These are phyloP conservation scores for Salix arbutifolia DNA, from an alignment of 345 rosid species.

Conservation along the genomic window DNA sequence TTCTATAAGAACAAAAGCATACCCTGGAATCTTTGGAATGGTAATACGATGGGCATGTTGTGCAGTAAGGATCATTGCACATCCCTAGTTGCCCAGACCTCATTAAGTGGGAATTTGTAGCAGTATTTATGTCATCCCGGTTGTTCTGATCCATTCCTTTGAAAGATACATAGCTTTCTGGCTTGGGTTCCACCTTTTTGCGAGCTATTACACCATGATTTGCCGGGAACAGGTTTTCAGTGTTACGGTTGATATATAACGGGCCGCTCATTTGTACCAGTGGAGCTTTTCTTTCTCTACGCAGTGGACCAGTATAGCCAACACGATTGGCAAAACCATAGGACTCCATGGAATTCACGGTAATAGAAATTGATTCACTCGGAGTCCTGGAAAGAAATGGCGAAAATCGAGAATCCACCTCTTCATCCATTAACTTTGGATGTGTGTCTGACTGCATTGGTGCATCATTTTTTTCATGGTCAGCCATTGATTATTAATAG, in stretches of 20 bases:
- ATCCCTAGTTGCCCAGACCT: conserved; percentile 82
- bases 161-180: conserved; percentile 33
- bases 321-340: conserved; percentile 41
- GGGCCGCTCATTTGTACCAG: conserved; percentile 72
- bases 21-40: conserved; percentile 47
- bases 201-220: conserved; percentile 25
- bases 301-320: conserved; percentile 81
- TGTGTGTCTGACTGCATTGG: conserved; percentile 55
- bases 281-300: conserved; percentile 53
- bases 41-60: conserved; percentile 75
- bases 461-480: conserved; percentile 51
- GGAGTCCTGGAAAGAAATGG: conserved; percentile 38
- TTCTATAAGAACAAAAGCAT: background rate
- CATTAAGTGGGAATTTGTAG: conserved; percentile 60
- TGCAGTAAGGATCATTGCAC: conserved; percentile 93
- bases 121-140: conserved; percentile 36
- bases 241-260: conserved; percentile 33
- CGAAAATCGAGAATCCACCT: conserved; percentile 33
- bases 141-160: conserved; percentile 36
- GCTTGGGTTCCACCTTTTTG: conserved; percentile 26
- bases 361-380: conserved; percentile 63
- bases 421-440: conserved; percentile 25
- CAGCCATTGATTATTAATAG: conserved; percentile 36
- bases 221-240: conserved; percentile 25
- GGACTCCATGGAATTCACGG: conserved; percentile 42